A percentile compares a stretch with the other conserved stretches of the same genome.
Evolutionary conservation across 306 rosid species (phyloP).

Genomic region (Lathyrus aphaca): DNA sequence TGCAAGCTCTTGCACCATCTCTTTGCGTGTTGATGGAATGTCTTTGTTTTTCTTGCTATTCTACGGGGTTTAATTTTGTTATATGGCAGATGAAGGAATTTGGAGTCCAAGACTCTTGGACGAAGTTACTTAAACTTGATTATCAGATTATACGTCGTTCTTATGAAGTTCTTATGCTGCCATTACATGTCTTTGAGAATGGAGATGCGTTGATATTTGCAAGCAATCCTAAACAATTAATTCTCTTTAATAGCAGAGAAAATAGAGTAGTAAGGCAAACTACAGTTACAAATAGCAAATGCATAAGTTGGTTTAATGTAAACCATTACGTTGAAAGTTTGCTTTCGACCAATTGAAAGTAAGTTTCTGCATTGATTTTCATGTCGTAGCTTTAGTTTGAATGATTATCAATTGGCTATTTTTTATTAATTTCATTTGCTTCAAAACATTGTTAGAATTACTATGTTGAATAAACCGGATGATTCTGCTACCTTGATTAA

Average conservation of each 20-base stretch:
- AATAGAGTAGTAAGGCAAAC: neutral
- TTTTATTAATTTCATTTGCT: too few species aligned
- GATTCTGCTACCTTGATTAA: too few species aligned
- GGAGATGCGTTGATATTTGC: neutral
- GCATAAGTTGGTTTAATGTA: neutral
- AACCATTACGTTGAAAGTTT: neutral
- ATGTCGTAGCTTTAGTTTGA: too few species aligned
- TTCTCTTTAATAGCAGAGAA: neutral
- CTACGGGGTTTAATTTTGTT: neutral
- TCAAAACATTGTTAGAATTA: too few species aligned
- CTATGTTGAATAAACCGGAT: too few species aligned
- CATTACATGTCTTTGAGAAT: too few species aligned
- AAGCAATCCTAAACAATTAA: accelerated
- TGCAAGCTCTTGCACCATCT: neutral
- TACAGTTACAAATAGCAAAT: neutral
- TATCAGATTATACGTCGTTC: neutral
- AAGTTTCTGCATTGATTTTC: too few species aligned
- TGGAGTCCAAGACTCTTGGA: neutral
- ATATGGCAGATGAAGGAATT: neutral
- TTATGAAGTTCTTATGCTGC: too few species aligned
- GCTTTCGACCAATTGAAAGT: neutral
- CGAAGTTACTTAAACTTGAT: neutral
- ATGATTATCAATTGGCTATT: too few species aligned
- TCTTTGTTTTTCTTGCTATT: neutral
- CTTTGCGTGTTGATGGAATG: neutral